Conservation (phyloP, 2,329 filamentous ascomycete species). For the Chaetothyriales sp. region DNA sequence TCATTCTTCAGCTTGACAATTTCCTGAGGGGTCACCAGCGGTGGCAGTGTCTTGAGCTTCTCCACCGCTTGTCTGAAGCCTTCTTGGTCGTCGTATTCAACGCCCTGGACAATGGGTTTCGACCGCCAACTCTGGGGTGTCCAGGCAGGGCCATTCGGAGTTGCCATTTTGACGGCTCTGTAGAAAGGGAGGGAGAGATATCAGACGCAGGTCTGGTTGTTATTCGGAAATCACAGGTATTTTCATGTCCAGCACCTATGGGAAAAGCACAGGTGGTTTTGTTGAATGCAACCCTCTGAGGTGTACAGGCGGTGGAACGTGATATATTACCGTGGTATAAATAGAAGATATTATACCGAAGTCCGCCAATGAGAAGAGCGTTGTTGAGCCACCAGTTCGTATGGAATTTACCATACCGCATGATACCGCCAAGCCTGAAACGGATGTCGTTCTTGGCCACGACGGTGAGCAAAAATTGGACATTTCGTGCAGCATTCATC, state of each 20-base stretch:
- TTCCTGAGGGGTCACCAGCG: conserved; percentile 33
- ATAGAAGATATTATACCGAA: no score
- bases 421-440: conserved; percentile 27
- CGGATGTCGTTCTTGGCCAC: neutral
- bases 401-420: conserved; percentile 35
- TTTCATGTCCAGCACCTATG: no score
- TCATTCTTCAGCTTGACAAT: conserved; percentile 65
- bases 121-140: conserved; percentile 25
- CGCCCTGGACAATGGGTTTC: conserved; percentile 33
- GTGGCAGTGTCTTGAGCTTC: conserved; percentile 31
- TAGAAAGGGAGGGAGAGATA: no score
- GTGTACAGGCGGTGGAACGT: no score
- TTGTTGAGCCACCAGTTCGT: no score
- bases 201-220: no score
- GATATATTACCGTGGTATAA: no score
- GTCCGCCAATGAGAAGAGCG: no score
- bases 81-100: conserved; percentile 30
- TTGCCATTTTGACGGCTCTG: neutral
- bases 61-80: conserved; percentile 26
- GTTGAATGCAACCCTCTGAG: no score
- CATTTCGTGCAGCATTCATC: neutral
- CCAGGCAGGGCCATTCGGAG: conserved; percentile 41
- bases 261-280: no score
- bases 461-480: neutral
- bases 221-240: no score